Evolutionary conservation across 768 basidiomycete genomes (phyloP).

Genomic region (Coprinellus micaceus): DNA sequence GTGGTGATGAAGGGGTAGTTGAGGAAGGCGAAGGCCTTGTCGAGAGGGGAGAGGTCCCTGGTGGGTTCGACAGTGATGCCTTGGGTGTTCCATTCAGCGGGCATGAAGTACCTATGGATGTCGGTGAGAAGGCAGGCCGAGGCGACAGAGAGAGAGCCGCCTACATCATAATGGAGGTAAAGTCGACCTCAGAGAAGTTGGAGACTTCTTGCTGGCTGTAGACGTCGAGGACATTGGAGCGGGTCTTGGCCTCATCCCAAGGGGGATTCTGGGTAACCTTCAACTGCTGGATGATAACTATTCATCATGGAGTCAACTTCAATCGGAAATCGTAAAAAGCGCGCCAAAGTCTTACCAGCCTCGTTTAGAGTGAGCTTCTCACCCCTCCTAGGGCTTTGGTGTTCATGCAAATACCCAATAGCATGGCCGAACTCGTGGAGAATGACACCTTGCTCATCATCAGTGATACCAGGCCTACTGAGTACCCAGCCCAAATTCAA

Average conservation of each 20-base stretch:
- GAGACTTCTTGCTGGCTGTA: constrained; percentile 13
- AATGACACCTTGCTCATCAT: constrained; percentile 13
- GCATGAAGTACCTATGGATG: constrained; percentile 20
- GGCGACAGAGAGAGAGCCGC: not conserved
- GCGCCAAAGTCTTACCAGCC: no score
- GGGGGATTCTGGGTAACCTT: constrained; percentile 9
- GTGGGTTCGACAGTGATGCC: constrained; percentile 11
- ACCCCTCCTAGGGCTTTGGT: constrained; percentile 15
- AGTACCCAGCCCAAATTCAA: constrained; percentile 18
- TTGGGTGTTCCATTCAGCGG: constrained; percentile 13
- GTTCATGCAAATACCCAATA: constrained; percentile 17
- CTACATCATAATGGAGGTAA: constrained; percentile 19
- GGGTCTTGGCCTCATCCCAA: constrained; percentile 9
- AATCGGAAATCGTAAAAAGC: no score
- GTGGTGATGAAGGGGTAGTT: constrained; percentile 16
- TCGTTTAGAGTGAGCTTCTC: constrained; percentile 12
- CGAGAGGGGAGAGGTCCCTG: constrained; percentile 13
- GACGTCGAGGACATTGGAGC: constrained; percentile 13
- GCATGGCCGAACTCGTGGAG: constrained; percentile 20
- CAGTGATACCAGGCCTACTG: not conserved
- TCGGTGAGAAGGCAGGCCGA: not conserved
- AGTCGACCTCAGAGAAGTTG: constrained; percentile 16
- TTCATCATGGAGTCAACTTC: no score
- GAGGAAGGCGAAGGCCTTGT: constrained; percentile 17
- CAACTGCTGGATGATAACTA: constrained; percentile 13